These are phyloP conservation scores for Termitomyces bulborhizus DNA, from an alignment of 768 basidiomycete genomes.

Conservation along the genomic window DNA sequence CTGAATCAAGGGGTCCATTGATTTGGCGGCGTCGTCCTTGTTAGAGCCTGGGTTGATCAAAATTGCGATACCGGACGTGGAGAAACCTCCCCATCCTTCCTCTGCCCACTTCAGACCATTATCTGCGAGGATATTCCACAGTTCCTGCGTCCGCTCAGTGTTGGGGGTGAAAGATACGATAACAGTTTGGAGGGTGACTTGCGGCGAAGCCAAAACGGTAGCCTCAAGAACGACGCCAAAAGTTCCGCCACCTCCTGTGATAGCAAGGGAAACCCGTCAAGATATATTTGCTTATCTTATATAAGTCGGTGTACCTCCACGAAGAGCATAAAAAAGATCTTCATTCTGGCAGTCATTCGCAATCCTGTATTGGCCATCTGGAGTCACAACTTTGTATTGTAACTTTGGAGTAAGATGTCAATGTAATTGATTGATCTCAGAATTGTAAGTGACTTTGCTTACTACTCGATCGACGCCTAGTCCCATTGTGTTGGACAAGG, in stretches of 20 bases:
- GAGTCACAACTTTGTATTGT: constrained; percentile 47
- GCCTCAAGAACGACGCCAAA: constrained; percentile 37
- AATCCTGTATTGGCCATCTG: constrained; percentile 38
- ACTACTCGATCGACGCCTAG: constrained; percentile 42
- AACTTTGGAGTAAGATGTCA: constrained; percentile 22
- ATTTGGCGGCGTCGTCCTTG: constrained; percentile 28
- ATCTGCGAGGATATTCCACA: constrained; percentile 31
- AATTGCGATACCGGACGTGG: constrained; percentile 28
- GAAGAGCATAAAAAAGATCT: constrained; percentile 51
- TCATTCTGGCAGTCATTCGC: constrained; percentile 44
- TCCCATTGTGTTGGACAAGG: constrained; percentile 38
- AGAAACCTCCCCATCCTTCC: constrained; percentile 45
- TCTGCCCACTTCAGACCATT: constrained; percentile 35
- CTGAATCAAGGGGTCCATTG: constrained; percentile 35
- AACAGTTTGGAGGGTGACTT: constrained; percentile 28
- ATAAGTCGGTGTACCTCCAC: constrained; percentile 26
- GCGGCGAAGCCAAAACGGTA: constrained; percentile 32
- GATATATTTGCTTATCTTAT: background rate
- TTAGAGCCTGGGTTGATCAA: constrained; percentile 39
- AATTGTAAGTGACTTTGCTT: constrained; percentile 5
- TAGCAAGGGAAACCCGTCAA: background rate
- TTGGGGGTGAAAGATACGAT: constrained; percentile 25
- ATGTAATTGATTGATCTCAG: background rate
- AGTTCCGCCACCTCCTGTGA: constrained; percentile 37
- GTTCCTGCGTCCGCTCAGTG: constrained; percentile 20